These are phyloP conservation scores for Lasiosphaeria hispida DNA, from an alignment of 495 filamentous ascomycete genomes.

Conservation along the genomic window DNA sequence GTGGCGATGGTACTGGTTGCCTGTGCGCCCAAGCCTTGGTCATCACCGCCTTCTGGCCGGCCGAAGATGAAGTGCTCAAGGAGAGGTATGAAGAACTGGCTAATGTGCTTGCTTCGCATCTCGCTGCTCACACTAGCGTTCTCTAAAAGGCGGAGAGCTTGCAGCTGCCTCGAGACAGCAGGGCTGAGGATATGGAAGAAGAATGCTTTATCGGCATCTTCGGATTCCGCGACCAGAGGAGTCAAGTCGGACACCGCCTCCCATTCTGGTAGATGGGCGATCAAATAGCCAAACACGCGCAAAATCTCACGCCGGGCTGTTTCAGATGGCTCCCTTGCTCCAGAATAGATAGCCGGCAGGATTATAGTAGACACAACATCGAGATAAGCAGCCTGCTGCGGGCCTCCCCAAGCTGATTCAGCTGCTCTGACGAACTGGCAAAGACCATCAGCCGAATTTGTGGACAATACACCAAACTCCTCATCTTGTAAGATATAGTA, in stretches of 20 bases:
- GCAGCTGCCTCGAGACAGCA: slow-evolving; percentile 81
- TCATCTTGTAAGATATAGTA: slow-evolving; percentile 84
- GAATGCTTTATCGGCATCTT: slow-evolving; percentile 78
- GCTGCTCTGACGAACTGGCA: slow-evolving; percentile 72
- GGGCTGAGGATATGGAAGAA: slow-evolving; percentile 91
- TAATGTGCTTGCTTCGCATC: slow-evolving; percentile 71
- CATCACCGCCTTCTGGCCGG: slow-evolving; percentile 68
- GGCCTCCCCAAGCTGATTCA: slow-evolving; percentile 29
- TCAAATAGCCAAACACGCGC: slow-evolving; percentile 69
- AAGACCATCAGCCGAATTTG: slow-evolving; percentile 75
- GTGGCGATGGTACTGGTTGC: slow-evolving; percentile 71
- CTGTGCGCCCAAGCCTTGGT: slow-evolving; percentile 81
- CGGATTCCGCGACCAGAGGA: slow-evolving; percentile 67
- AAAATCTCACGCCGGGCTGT: slow-evolving; percentile 80
- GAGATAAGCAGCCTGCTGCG: slow-evolving; percentile 39
- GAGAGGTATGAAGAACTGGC: slow-evolving; percentile 84
- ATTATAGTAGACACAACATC: slow-evolving; percentile 59
- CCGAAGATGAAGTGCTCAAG: slow-evolving; percentile 93
- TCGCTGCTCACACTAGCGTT: slow-evolving; percentile 58
- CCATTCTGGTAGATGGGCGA: slow-evolving; percentile 68
- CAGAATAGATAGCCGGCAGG: slow-evolving; percentile 71
- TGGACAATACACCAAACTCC: slow-evolving; percentile 77
- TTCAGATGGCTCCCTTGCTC: slow-evolving; percentile 74
- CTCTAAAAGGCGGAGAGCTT: slow-evolving; percentile 75
- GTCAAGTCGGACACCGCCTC: slow-evolving; percentile 70